These are phyloP conservation scores for Cyberlindnera meyerae DNA, from an alignment of 805 yeast genomes.

Conservation along the genomic window DNA sequence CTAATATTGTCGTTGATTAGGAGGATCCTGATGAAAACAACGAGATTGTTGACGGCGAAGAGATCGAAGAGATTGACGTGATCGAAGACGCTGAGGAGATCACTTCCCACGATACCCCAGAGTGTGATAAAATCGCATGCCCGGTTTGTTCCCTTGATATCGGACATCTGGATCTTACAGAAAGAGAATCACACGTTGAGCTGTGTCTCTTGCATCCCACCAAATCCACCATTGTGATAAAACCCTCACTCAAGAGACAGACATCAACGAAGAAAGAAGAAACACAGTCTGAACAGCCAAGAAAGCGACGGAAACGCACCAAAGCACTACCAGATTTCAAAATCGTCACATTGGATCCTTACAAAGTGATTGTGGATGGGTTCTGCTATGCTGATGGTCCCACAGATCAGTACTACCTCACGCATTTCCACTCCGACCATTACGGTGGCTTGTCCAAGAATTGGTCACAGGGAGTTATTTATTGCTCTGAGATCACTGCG, in stretches of 20 bases:
- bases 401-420: slow-evolving; percentile 52
- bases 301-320: slow-evolving; percentile 10
- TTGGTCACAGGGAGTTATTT: slow-evolving; percentile 72
- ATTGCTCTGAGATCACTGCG: slow-evolving; percentile 64
- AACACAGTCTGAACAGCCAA: slow-evolving; percentile 27
- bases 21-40: not conserved
- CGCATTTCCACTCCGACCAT: slow-evolving; percentile 94
- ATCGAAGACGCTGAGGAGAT: too few relatives aligned
- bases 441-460: slow-evolving; percentile 77
- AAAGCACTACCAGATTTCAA: slow-evolving; percentile 45
- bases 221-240: slow-evolving; percentile 23
- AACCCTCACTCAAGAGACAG: slow-evolving; percentile 24
- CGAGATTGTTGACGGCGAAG: not conserved
- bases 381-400: slow-evolving; percentile 42
- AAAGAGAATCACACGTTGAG: slow-evolving; percentile 52
- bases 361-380: slow-evolving; percentile 63
- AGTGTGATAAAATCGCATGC: slow-evolving; percentile 29
- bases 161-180: slow-evolving; percentile 34
- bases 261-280: slow-evolving; percentile 25
- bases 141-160: slow-evolving; percentile 48
- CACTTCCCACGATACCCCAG: not conserved
- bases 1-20: too few relatives aligned
- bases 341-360: slow-evolving; percentile 38
- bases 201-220: slow-evolving; percentile 35
- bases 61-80: too few relatives aligned